Percentiles rank a stretch among this genome's conserved stretches.
Evolutionary conservation across 148 eudicot genomes (phyloP).

Genomic region (Heliosperma pusillum): DNA sequence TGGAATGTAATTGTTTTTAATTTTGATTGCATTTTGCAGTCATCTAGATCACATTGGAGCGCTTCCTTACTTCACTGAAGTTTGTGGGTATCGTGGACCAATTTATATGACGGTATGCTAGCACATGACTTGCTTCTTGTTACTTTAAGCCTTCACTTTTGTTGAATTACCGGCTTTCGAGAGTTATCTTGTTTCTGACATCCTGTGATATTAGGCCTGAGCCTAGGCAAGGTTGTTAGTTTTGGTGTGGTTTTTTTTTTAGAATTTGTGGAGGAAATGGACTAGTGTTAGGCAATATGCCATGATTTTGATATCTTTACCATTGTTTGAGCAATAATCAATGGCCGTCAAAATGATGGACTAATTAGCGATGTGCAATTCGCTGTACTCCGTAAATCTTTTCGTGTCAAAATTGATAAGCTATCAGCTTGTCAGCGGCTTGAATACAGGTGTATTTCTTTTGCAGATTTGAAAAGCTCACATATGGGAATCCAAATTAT

Average conservation of each 20-base stretch:
- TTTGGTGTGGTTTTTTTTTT: too few relatives aligned
- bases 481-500: neutral
- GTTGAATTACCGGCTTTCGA: neutral
- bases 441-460: neutral
- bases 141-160: neutral
- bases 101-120: slow-evolving; percentile 84
- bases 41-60: slow-evolving; percentile 95
- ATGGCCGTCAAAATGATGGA: neutral
- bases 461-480: neutral
- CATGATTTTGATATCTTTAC: neutral
- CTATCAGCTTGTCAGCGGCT: neutral
- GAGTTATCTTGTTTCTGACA: neutral
- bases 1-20: neutral
- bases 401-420: neutral
- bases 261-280: too few relatives aligned
- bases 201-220: neutral
- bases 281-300: neutral
- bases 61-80: slow-evolving; percentile 92
- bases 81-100: slow-evolving; percentile 89
- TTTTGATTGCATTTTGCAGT: slow-evolving; percentile 35
- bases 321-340: neutral
- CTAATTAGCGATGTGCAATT: neutral
- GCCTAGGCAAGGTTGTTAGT: neutral
- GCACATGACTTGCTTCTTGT: neutral
- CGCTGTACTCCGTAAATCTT: neutral